A percentile compares a stretch with the other conserved stretches of the same genome.
phyloP scores from a whole-genome alignment of 495 filamentous ascomycete genomes.

The Hyaloscypha hepaticicola region DNA sequence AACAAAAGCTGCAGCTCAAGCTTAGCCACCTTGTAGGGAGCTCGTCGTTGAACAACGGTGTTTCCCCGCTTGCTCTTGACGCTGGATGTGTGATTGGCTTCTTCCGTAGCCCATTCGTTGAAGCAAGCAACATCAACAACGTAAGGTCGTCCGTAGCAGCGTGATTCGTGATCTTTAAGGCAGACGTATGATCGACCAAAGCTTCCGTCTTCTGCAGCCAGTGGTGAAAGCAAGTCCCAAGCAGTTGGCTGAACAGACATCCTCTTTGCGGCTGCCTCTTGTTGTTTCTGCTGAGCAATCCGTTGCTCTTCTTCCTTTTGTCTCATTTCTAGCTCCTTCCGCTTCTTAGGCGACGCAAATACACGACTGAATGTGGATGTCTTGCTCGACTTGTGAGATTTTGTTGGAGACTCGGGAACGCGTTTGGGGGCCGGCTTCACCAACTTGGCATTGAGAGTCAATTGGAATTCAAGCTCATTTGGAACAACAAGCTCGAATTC shows the following conservation, averaged over 20 bases:
- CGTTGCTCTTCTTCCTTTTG: conserved; percentile 73
- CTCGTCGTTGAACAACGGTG: conserved; percentile 59
- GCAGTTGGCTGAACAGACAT: conserved; percentile 56
- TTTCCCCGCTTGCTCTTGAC: conserved; percentile 86
- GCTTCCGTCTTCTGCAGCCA: conserved; percentile 86
- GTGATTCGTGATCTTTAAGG: conserved; percentile 84
- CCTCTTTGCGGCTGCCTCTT: conserved; percentile 63
- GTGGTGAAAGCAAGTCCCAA: conserved; percentile 83
- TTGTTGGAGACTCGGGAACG: conserved; percentile 54
- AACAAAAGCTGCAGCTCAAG: conserved; percentile 90
- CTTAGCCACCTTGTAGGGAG: conserved; percentile 93
- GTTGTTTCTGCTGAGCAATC: conserved; percentile 60
- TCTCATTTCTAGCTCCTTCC: conserved; percentile 84
- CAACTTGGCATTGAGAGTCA: conserved; percentile 93
- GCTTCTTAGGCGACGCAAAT: conserved; percentile 91
- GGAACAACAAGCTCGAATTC: conserved; percentile 98
- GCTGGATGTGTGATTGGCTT: conserved; percentile 63
- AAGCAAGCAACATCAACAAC: conserved; percentile 87
- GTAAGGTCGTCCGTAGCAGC: conserved; percentile 82
- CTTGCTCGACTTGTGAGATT: conserved; percentile 59
- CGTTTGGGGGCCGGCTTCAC: conserved; percentile 67
- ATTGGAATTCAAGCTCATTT: conserved; percentile 94
- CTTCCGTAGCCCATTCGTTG: conserved; percentile 97
- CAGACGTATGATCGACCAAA: conserved; percentile 92
- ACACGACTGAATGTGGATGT: conserved; percentile 85